Conservation (phyloP, 257 asterid genomes). For the Scutellaria barbata region DNA sequence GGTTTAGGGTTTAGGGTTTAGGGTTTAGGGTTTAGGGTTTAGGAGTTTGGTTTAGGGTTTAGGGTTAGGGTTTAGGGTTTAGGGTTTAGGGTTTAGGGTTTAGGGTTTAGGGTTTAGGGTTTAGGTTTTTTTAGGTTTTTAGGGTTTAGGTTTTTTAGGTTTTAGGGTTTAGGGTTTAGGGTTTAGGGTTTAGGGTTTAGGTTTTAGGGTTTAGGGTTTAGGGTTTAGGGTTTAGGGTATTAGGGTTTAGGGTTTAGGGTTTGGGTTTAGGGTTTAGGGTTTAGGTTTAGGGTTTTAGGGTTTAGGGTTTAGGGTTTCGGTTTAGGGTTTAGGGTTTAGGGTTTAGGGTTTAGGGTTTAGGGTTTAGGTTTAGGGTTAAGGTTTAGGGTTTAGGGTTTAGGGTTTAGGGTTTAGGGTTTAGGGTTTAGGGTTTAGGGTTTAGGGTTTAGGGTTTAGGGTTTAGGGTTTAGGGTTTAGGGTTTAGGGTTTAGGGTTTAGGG, state of each 20-base stretch:
- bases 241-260: constrained; percentile 7
- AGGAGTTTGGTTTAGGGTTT: too few relatives aligned
- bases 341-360: too few relatives aligned
- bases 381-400: too few relatives aligned
- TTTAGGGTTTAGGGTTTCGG: background rate
- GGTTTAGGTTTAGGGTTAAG: too few relatives aligned
- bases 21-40: constrained; percentile 16
- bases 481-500: too few relatives aligned
- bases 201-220: constrained; percentile 17
- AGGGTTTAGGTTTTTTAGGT: background rate
- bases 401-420: too few relatives aligned
- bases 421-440: too few relatives aligned
- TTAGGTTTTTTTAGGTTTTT: background rate
- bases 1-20: constrained; percentile 13
- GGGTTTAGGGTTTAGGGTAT: constrained; percentile 12
- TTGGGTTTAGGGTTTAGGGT: background rate
- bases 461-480: background rate
- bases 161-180: constrained; percentile 2
- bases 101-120: constrained; percentile 19
- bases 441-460: too few relatives aligned
- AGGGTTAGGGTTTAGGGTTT: constrained; percentile 8
- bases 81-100: constrained; percentile 1
- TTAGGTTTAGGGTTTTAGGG: background rate
- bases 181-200: constrained; percentile 11
- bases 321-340: too few relatives aligned